Percentiles rank a stretch among this genome's conserved stretches.
Conservation (phyloP, 805 yeast species). For the Blastobotrys peoriensis region DNA sequence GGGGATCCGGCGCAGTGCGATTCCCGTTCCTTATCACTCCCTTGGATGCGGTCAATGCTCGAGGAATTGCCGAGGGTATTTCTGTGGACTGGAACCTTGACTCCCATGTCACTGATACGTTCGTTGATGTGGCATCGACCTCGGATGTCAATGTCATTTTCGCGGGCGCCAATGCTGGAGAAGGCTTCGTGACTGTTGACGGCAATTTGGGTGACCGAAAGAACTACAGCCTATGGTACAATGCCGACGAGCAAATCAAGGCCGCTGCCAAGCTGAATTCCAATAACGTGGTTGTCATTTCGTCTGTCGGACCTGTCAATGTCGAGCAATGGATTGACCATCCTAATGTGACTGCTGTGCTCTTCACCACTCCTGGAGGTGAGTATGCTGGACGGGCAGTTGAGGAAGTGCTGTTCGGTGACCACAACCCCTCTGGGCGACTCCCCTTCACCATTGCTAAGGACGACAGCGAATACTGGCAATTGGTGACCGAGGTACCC, state of each 20-base stretch:
- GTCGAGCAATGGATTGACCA: slow-evolving; percentile 51
- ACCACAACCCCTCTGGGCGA: slow-evolving; percentile 55
- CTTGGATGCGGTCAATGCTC: slow-evolving; percentile 45
- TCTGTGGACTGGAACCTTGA: slow-evolving; percentile 41
- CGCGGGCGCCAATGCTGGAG: slow-evolving; percentile 52
- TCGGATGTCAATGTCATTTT: slow-evolving; percentile 53
- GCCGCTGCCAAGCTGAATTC: slow-evolving; percentile 44
- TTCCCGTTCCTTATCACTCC: slow-evolving; percentile 56
- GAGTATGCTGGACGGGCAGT: slow-evolving; percentile 49
- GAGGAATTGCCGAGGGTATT: slow-evolving; percentile 43
- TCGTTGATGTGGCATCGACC: slow-evolving; percentile 41
- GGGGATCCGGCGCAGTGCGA: slow-evolving; percentile 60
- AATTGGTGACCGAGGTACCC: slow-evolving; percentile 28
- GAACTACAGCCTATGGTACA: slow-evolving; percentile 50
- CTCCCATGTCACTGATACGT: slow-evolving; percentile 36
- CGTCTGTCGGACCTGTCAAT: slow-evolving; percentile 55
- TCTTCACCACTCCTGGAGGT: slow-evolving; percentile 55
- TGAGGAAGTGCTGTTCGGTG: slow-evolving; percentile 55
- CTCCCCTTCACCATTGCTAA: slow-evolving; percentile 60
- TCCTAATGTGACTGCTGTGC: slow-evolving; percentile 52
- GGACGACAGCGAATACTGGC: slow-evolving; percentile 42
- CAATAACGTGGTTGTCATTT: slow-evolving; percentile 53
- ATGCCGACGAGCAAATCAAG: slow-evolving; percentile 49
- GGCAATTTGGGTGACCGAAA: slow-evolving; percentile 56
- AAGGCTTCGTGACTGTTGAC: slow-evolving; percentile 52